Evolutionary conservation across 805 yeast genomes (phyloP), one percentile per base, ranked within the genome.

Genomic region (Lachancea sp.): DNA sequence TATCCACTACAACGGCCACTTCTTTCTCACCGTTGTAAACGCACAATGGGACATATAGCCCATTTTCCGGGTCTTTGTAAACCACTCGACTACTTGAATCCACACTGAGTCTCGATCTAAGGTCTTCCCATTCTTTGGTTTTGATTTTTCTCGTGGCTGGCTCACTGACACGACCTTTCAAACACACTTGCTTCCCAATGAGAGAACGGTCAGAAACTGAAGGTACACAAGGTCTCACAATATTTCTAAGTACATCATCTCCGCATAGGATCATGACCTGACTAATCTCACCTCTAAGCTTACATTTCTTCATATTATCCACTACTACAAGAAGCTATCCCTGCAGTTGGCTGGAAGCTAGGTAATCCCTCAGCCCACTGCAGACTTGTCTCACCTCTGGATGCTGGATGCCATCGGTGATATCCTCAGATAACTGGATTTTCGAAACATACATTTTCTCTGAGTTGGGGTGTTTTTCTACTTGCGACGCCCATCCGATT

Each of bases 181-280:
- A 34, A 8, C 42, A 43, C 11, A 54, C 47, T 22, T 36, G 41
- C 9, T 31, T 38, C n/a, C 55, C 54, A 9, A 49, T 35, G 9
- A 42, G 23, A 8, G 33, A n/a, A n/a, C 18, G 20, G n/a, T 29
- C 42, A 18, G 13, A 22, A 9, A 24, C 5, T 11, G 30, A 36
- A 17, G 55, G 56, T 15, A 40, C 29, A 19, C 54, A 52, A 4
- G 45, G 37, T 32, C 43, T 41, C 3, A 54, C 52, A 22, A 26
- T 22, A 13, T 47, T 58, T 6, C 34, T 47, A 5, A 28, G 41
- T 0, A 38, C 25, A 11, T 44, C 56, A n/a, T 64, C 74, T 1
- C 83, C 78, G n/a, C 85, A 84, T 16, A 80, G 52, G 1, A 80
- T 51, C 86, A 80, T 80, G 0, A 82, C 84, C 47, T 78, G 75